These are phyloP conservation scores for Trichomonas tenax DNA, from an alignment of 208 protist species.

Conservation along the genomic window DNA sequence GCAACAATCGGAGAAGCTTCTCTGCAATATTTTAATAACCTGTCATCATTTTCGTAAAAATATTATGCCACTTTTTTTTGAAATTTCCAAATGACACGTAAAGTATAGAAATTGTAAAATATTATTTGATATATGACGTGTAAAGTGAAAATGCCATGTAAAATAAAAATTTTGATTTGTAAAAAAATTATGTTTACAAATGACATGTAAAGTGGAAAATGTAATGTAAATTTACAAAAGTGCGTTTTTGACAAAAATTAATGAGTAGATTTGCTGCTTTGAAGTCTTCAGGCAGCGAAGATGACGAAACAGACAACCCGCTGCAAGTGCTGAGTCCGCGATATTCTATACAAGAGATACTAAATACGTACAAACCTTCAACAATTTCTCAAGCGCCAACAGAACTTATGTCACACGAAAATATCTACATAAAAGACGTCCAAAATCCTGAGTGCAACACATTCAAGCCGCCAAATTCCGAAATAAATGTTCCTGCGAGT, in stretches of 20 bases:
- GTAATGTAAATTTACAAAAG: neutral
- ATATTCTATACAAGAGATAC: neutral
- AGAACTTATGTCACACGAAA: neutral
- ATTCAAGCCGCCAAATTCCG: neutral
- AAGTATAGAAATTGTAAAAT: too few relatives aligned
- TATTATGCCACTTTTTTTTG: too few relatives aligned
- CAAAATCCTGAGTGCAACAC: neutral
- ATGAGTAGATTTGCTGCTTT: conserved; percentile 19
- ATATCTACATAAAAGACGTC: neutral
- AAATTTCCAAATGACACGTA: too few relatives aligned
- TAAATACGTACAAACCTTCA: neutral
- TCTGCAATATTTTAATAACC: too few relatives aligned
- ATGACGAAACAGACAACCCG: neutral
- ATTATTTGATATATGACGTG: too few relatives aligned
- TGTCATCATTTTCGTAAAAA: too few relatives aligned
- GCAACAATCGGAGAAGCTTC: too few relatives aligned
- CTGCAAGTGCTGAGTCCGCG: neutral
- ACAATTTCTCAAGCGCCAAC: neutral
- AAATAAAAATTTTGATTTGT: too few relatives aligned
- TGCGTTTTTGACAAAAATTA: neutral
- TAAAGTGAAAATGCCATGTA: too few relatives aligned
- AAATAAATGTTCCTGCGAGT: neutral
- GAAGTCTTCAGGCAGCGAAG: neutral
- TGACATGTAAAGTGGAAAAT: too few relatives aligned
- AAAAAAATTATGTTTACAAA: too few relatives aligned